Base-by-base conservation (phyloP, 2,329 filamentous ascomycete genomes). In the Fusarium sp. region DNA sequence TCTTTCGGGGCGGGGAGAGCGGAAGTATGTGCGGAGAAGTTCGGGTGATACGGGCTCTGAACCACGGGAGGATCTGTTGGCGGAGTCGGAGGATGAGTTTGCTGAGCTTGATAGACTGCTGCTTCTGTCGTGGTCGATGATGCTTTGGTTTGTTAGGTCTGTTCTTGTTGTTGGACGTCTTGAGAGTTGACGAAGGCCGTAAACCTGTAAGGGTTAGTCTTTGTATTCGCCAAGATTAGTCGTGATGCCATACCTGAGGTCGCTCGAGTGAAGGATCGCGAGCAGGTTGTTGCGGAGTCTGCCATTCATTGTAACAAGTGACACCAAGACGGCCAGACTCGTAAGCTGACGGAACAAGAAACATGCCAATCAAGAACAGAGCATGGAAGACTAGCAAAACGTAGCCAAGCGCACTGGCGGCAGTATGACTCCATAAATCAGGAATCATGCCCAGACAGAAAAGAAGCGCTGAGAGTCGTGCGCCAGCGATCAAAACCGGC, bases 361-460 rank as follows among this genome's bases (percentile, higher is more conserved):
- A 77, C 60, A 77, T 52, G 45, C 49, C 58, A 3, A 56, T 13
- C 7, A 77, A 44, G 29, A 93, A 83, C 10, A 93, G 81, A 4
- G 85, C 89, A 78, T 94, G 92, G 8, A 93, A 82, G 4, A 90
- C 78, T 22, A 94, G 83, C 42, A 93, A 90, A 18, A 88, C 83
- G 76, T 93, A 94, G 13, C 91, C 92, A 46, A 93, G 88, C 87
- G 89, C 93, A 20, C 91, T 90, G 73, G 89, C 90, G 2, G 88
- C 81, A 4, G 85, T 81, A 70, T 90, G 85, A 4, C 88, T 88
- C 3, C 90, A 89, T 27, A 92, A 85, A 68, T 92, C 92, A 1
- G 90, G 85, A 27, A 85, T 84, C 59, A 90, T 83, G 15, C 88
- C 80, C 18, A 89, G 79, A 5, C 58, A 76, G 4, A 77, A 33